Evolutionary conservation across 108 stramenopile genomes (phyloP).

Genomic region (Discostella stelligeroides): DNA sequence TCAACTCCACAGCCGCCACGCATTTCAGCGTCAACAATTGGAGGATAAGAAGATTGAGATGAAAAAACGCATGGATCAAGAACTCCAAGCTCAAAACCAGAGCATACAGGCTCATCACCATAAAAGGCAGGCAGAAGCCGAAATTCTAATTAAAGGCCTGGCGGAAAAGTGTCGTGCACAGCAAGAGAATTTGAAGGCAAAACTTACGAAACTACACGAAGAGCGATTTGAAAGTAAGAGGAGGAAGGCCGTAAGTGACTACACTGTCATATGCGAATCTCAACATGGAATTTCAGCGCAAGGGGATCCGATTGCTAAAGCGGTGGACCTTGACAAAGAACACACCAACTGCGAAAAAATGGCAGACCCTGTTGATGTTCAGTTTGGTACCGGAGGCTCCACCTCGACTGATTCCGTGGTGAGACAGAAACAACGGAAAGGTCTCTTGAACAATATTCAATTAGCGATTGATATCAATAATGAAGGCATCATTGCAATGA

Average conservation of each 20-base stretch:
- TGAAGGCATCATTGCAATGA: constrained; percentile 70
- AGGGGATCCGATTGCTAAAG: neutral
- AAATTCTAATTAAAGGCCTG: constrained; percentile 37
- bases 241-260: constrained; percentile 11
- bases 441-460: constrained; percentile 58
- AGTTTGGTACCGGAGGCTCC: constrained; percentile 9
- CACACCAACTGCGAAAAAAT: neutral
- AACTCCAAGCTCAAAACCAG: constrained; percentile 53
- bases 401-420: constrained; percentile 46
- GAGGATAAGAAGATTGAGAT: constrained; percentile 54
- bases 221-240: constrained; percentile 48
- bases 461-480: constrained; percentile 80
- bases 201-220: constrained; percentile 43
- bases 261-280: neutral
- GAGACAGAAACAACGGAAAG: constrained; percentile 76
- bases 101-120: constrained; percentile 58
- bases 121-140: constrained; percentile 51
- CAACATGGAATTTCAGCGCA: neutral
- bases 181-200: constrained; percentile 60
- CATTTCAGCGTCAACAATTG: constrained; percentile 60
- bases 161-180: constrained; percentile 43
- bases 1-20: constrained; percentile 60
- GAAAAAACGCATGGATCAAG: constrained; percentile 50
- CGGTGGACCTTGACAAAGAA: neutral
- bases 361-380: neutral